Percentiles rank a stretch among this genome's conserved stretches.
phyloP scores from a whole-genome alignment of 2,329 filamentous ascomycete species.

The Teratosphaeria gauchensis region DNA sequence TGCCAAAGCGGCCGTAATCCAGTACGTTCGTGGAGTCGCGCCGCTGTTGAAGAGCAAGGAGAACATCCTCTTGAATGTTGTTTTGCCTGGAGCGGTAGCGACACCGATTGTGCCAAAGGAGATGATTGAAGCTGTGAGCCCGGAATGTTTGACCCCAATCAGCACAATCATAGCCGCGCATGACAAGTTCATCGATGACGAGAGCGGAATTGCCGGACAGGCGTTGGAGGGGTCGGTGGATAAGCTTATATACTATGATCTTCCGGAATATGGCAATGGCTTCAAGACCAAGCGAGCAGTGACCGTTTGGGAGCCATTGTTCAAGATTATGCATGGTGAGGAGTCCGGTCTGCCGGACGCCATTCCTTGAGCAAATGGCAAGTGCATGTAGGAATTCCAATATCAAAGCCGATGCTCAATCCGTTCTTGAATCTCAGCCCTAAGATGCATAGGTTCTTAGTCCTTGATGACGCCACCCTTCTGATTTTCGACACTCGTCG shows the following conservation, averaged over 20 bases:
- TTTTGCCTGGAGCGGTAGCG: neutral
- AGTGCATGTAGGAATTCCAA: neutral
- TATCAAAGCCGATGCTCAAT: neutral
- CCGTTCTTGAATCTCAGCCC: neutral
- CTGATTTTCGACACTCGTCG: constrained; percentile 22
- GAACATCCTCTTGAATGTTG: constrained; percentile 6
- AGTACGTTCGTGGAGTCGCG: constrained; percentile 4
- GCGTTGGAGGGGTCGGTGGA: constrained; percentile 38
- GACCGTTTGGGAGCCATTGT: constrained; percentile 42
- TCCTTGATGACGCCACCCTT: constrained; percentile 16
- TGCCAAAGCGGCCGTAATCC: constrained; percentile 9
- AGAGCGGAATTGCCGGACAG: constrained; percentile 30
- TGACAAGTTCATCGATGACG: constrained; percentile 37
- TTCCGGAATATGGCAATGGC: constrained; percentile 34
- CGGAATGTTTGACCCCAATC: constrained; percentile 28
- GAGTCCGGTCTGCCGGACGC: constrained; percentile 32
- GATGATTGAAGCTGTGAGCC: neutral
- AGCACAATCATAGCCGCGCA: constrained; percentile 39
- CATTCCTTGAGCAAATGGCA: constrained; percentile 16
- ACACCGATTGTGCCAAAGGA: neutral
- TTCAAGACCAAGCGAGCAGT: constrained; percentile 32
- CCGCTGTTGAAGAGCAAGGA: constrained; percentile 5
- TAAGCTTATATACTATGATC: constrained; percentile 29
- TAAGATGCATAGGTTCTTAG: neutral
- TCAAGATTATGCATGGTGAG: constrained; percentile 37